phyloP scores from a whole-genome alignment of 768 basidiomycete genomes.

The Gymnopilus junonius region DNA sequence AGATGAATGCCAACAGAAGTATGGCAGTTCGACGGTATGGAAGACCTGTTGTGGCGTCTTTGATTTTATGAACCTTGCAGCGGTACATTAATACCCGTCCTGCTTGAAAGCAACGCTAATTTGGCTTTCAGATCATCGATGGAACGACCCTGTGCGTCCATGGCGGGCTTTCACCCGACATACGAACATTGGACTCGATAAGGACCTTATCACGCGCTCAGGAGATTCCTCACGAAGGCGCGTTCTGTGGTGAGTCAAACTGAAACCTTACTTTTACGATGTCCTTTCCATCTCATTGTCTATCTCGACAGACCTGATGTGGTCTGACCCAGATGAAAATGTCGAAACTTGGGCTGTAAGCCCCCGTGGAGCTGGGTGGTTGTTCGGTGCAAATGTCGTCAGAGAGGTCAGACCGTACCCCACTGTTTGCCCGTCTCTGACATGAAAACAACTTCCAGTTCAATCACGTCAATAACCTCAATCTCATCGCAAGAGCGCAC shows the following conservation, averaged over 20 bases:
- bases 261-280: not conserved
- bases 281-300: not conserved
- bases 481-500: slow-evolving; percentile 92
- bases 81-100: slow-evolving; percentile 48
- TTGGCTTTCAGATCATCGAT: slow-evolving; percentile 80
- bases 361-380: slow-evolving; percentile 94
- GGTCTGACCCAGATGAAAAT: slow-evolving; percentile 91
- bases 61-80: slow-evolving; percentile 93
- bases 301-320: slow-evolving; percentile 83
- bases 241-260: slow-evolving; percentile 77
- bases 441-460: slow-evolving; percentile 52
- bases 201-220: slow-evolving; percentile 92
- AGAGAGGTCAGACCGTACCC: slow-evolving; percentile 63
- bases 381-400: slow-evolving; percentile 88
- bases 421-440: not conserved
- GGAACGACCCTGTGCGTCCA: slow-evolving; percentile 93
- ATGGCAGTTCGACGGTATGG: slow-evolving; percentile 95
- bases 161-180: slow-evolving; percentile 95
- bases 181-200: slow-evolving; percentile 93
- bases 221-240: slow-evolving; percentile 98
- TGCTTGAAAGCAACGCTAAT: not conserved
- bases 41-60: slow-evolving; percentile 97
- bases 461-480: slow-evolving; percentile 88
- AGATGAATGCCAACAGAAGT: slow-evolving; percentile 99
- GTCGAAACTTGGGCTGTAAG: slow-evolving; percentile 97